Percentiles rank a stretch among this genome's conserved stretches.
Conservation (phyloP, 345 rosid genomes). For the Anastatica hierochuntica region DNA sequence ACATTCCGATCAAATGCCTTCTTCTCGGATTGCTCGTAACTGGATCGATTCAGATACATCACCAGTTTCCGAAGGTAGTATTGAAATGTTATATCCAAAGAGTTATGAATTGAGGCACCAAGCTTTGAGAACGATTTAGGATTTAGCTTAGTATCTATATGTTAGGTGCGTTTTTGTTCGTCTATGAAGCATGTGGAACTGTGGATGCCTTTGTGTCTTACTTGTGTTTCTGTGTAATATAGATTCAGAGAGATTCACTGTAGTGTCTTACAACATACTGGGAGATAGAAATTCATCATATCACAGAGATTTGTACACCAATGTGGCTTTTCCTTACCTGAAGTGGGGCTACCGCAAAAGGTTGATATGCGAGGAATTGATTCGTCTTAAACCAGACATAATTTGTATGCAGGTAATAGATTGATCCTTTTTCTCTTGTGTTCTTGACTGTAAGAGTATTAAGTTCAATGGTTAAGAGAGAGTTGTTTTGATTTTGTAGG, state of each 20-base stretch:
- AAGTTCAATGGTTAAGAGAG: neutral
- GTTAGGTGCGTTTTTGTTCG: neutral
- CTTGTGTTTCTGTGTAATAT: neutral
- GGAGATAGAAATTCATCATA: conserved; percentile 56
- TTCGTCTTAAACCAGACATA: conserved; percentile 51
- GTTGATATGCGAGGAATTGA: conserved; percentile 50
- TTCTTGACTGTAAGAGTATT: neutral
- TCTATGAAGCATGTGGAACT: neutral
- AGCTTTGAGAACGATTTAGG: too few species aligned
- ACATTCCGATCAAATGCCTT: conserved; percentile 19
- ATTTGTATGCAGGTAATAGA: conserved; percentile 60
- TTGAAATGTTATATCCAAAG: too few species aligned
- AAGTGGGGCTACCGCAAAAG: conserved; percentile 63
- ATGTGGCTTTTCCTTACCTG: conserved; percentile 43
- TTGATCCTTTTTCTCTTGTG: neutral
- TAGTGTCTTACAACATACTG: conserved; percentile 69
- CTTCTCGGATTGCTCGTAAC: conserved; percentile 41
- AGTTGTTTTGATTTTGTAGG: conserved; percentile 32
- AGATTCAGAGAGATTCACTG: conserved; percentile 43
- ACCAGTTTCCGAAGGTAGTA: conserved; percentile 36
- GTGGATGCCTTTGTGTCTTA: neutral
- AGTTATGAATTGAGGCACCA: too few species aligned
- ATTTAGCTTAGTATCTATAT: too few species aligned
- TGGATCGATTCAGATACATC: conserved; percentile 54
- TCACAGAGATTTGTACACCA: conserved; percentile 52